phyloP scores from a whole-genome alignment of 176 grass and related monocot genomes.

The Chrysopogon serrulatus region DNA sequence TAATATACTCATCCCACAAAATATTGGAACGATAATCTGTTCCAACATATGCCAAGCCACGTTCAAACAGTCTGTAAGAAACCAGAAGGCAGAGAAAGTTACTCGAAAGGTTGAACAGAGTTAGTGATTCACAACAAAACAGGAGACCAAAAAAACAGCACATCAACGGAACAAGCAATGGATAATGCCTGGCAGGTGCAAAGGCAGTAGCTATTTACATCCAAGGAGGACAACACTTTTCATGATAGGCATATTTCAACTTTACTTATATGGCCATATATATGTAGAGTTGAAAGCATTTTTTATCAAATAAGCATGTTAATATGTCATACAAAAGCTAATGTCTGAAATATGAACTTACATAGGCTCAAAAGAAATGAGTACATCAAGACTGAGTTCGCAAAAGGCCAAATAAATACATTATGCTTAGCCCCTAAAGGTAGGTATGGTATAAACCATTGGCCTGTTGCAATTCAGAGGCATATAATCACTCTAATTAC shows the following conservation, averaged over 20 bases:
- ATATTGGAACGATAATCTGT: conserved; percentile 85
- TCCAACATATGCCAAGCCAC: conserved; percentile 94
- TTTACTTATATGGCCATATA: not conserved
- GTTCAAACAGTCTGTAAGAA: conserved; percentile 78
- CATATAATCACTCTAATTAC: not conserved
- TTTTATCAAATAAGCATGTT: not conserved
- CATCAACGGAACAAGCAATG: not conserved
- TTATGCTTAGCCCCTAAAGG: not conserved
- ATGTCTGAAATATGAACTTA: not conserved
- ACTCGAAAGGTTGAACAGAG: not conserved
- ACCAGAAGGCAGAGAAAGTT: not conserved
- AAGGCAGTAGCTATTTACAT: conserved; percentile 22
- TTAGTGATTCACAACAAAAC: not conserved
- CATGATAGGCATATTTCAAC: not conserved
- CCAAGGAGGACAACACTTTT: conserved; percentile 3
- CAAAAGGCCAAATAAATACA: not conserved
- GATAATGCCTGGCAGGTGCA: not conserved
- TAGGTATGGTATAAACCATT: not conserved
- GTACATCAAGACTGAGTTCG: not conserved
- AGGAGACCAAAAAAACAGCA: not conserved
- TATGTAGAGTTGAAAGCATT: not conserved
- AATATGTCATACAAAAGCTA: not conserved
- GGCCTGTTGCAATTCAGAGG: not conserved
- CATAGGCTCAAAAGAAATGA: not conserved
- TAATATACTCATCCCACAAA: conserved; percentile 99